Conservation (phyloP, 495 filamentous ascomycete species). For the Cenococcum geophilum region DNA sequence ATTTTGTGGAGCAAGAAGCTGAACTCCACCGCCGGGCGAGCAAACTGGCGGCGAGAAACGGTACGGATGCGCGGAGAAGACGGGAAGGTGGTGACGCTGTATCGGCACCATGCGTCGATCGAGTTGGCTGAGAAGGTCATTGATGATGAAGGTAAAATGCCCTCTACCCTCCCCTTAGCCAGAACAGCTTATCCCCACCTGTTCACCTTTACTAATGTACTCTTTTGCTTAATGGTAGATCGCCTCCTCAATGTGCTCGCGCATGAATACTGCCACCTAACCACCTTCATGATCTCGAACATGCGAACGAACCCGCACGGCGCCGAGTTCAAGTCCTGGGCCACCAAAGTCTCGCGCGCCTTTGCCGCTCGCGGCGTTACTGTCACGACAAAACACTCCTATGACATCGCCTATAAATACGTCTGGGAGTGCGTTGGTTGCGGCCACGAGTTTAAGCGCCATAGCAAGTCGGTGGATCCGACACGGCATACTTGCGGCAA, state of each 20-base stretch:
- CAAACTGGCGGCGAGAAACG: conserved; percentile 67
- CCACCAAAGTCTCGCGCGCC: conserved; percentile 41
- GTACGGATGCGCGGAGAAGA: conserved; percentile 35
- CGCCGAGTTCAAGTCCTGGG: conserved; percentile 73
- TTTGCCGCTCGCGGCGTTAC: conserved; percentile 52
- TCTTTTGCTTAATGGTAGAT: conserved; percentile 29
- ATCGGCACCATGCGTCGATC: conserved; percentile 67
- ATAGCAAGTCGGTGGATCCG: conserved; percentile 75
- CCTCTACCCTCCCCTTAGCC: conserved; percentile 9
- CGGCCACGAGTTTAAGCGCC: conserved; percentile 61
- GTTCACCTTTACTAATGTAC: too few relatives aligned
- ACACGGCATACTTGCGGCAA: conserved; percentile 58
- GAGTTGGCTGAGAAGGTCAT: conserved; percentile 87
- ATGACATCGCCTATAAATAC: conserved; percentile 86
- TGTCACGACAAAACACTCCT: conserved; percentile 81
- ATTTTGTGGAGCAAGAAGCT: conserved; percentile 82
- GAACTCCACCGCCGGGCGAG: conserved; percentile 78
- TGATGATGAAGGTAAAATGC: conserved; percentile 42
- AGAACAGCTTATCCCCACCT: too few relatives aligned
- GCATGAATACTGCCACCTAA: conserved; percentile 93
- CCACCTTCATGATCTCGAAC: conserved; percentile 74
- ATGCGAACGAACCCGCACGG: conserved; percentile 70
- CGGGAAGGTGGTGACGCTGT: conserved; percentile 22
- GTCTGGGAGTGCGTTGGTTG: conserved; percentile 76
- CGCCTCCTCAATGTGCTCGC: conserved; percentile 80